Evolutionary conservation across 345 rosid species (phyloP).

Genomic region (Eucalyptus erythrocorys): DNA sequence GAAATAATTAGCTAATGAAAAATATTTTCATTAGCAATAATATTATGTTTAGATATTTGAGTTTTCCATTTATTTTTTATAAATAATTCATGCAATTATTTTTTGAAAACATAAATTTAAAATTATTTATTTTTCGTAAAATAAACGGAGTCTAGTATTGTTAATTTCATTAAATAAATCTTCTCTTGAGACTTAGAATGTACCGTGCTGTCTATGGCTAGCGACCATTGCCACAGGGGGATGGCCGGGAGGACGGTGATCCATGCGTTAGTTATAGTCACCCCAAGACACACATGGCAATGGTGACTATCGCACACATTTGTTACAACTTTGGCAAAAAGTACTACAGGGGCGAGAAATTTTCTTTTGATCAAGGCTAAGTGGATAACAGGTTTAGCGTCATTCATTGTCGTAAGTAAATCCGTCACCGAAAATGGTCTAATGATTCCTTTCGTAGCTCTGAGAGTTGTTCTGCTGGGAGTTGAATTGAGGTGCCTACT

Average conservation of each 20-base stretch:
- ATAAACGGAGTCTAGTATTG: accelerated
- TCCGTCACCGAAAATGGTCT: neutral
- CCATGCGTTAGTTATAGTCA: too few species aligned
- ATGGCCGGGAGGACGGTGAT: accelerated
- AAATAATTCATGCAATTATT: accelerated
- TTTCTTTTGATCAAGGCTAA: neutral
- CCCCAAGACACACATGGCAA: too few species aligned
- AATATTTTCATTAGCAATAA: accelerated
- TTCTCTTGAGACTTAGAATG: accelerated
- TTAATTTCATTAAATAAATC: neutral
- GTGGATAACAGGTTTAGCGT: neutral
- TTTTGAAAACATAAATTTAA: neutral
- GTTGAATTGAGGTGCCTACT: neutral
- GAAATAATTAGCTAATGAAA: accelerated
- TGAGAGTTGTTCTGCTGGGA: neutral
- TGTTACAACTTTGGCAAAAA: neutral
- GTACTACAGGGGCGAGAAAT: neutral
- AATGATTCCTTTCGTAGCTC: neutral
- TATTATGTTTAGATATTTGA: neutral
- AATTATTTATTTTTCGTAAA: accelerated
- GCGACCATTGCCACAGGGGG: neutral
- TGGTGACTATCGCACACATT: accelerated
- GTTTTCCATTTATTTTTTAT: neutral
- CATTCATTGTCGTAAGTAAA: neutral
- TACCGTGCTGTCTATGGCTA: accelerated